Percentiles rank a stretch among this genome's conserved stretches.
These are phyloP conservation scores for Actinidia polygama DNA, from an alignment of 179 eudicot species.

Conservation along the genomic window DNA sequence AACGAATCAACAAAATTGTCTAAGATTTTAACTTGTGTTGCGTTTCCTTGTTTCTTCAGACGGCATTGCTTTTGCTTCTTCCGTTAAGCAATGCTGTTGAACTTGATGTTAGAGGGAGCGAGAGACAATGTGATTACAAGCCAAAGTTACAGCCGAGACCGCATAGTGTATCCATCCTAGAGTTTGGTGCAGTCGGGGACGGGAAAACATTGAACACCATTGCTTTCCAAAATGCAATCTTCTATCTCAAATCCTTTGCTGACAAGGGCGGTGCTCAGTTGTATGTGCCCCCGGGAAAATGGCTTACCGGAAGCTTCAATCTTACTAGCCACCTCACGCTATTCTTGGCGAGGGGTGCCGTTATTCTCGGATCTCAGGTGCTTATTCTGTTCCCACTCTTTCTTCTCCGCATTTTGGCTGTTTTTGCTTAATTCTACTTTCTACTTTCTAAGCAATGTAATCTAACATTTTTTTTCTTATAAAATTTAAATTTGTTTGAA, in stretches of 20 bases:
- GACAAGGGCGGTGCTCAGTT: constrained; percentile 94
- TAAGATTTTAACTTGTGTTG: not conserved
- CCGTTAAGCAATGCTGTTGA: constrained; percentile 35
- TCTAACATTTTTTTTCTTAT: too few relatives aligned
- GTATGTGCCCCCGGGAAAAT: constrained; percentile 77
- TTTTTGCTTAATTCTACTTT: not conserved
- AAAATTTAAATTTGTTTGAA: too few relatives aligned
- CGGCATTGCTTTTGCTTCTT: constrained; percentile 44
- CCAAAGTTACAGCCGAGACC: constrained; percentile 57
- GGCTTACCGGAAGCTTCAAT: constrained; percentile 86
- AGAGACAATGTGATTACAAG: constrained; percentile 47
- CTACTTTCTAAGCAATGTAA: too few relatives aligned
- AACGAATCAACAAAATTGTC: not conserved
- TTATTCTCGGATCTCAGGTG: constrained; percentile 85
- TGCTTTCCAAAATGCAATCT: constrained; percentile 88
- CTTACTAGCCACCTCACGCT: constrained; percentile 92
- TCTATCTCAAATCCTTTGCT: constrained; percentile 80
- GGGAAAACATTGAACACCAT: constrained; percentile 78
- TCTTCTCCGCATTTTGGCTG: not conserved
- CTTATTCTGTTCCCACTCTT: constrained; percentile 15
- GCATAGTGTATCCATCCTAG: constrained; percentile 81
- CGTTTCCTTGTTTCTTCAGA: constrained; percentile 31
- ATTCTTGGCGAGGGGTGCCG: constrained; percentile 82
- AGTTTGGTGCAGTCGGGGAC: constrained; percentile 94
- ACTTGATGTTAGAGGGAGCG: constrained; percentile 25